Evolutionary conservation across 75 land plant genomes (phyloP).

Genomic region (Picea sitchensis): DNA sequence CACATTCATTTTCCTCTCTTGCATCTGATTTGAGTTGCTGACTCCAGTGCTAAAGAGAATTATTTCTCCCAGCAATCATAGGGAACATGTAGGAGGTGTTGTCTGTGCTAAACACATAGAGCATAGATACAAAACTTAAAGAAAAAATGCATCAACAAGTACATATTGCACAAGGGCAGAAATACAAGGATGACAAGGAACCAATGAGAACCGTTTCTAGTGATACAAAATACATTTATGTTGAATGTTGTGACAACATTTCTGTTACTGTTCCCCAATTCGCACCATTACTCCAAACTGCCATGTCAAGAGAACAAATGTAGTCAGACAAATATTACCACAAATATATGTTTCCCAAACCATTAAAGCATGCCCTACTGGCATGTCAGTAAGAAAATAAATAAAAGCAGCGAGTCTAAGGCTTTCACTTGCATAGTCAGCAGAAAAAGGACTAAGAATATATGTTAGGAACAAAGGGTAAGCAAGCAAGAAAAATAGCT

Average conservation of each 20-base stretch:
- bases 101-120: no score
- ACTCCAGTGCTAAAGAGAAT: no score
- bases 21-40: no score
- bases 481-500: neutral
- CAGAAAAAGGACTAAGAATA: neutral
- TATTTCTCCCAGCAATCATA: no score
- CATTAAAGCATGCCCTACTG: neutral
- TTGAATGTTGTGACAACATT: slow-evolving; percentile 8
- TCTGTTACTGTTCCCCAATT: slow-evolving; percentile 11
- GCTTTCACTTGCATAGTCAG: neutral
- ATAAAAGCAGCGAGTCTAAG: neutral
- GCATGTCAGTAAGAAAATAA: neutral
- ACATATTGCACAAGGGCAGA: no score
- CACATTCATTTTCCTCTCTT: no score
- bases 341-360: neutral
- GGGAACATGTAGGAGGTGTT: no score
- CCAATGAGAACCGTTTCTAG: no score
- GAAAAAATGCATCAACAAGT: no score
- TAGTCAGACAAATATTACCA: neutral
- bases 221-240: neutral
- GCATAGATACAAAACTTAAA: no score
- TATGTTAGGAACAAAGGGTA: neutral
- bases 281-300: slow-evolving; percentile 11
- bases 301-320: neutral
- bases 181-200: no score